Conservation (phyloP, 2,329 filamentous ascomycete species). For the Monosporascus sp. region DNA sequence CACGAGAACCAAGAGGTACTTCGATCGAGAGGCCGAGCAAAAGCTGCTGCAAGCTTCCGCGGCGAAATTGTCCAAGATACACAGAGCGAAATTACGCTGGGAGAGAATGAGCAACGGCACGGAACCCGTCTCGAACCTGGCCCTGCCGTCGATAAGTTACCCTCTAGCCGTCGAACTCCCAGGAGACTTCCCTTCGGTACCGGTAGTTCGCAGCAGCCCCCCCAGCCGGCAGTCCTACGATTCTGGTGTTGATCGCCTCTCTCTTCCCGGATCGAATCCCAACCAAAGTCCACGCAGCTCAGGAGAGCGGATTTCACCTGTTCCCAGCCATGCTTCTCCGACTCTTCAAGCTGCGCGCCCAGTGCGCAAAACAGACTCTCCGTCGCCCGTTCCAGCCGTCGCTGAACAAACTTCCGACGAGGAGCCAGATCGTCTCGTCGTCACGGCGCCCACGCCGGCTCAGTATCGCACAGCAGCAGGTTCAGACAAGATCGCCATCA, state of each 20-base stretch:
- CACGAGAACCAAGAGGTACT: conserved; percentile 81
- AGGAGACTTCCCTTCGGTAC: conserved; percentile 43
- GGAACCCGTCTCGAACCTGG: conserved; percentile 36
- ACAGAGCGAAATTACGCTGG: conserved; percentile 67
- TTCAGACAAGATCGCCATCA: conserved; percentile 64
- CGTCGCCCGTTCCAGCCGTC: conserved; percentile 10
- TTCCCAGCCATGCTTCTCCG: conserved; percentile 26
- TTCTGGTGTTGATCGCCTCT: conserved; percentile 47
- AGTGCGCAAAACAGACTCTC: conserved; percentile 17
- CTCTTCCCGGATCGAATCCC: conserved; percentile 27
- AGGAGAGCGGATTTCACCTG: conserved; percentile 37
- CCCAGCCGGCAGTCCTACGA: conserved; percentile 51
- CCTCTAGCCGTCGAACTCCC: conserved; percentile 55
- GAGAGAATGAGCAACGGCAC: conserved; percentile 44
- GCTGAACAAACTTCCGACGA: conserved; percentile 27
- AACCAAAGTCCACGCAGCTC: conserved; percentile 46
- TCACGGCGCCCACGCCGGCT: conserved; percentile 51
- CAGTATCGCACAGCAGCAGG: conserved; percentile 55
- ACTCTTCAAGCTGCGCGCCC: conserved; percentile 26
- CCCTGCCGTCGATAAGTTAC: conserved; percentile 34
- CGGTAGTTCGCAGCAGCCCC: conserved; percentile 31
- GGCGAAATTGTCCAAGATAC: conserved; percentile 76
- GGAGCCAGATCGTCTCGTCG: conserved; percentile 48
- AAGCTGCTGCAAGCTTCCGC: conserved; percentile 71
- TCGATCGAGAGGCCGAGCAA: conserved; percentile 68